Evolutionary conservation across 331 rosid species (phyloP).

Genomic region (Pyracantha coccinea): DNA sequence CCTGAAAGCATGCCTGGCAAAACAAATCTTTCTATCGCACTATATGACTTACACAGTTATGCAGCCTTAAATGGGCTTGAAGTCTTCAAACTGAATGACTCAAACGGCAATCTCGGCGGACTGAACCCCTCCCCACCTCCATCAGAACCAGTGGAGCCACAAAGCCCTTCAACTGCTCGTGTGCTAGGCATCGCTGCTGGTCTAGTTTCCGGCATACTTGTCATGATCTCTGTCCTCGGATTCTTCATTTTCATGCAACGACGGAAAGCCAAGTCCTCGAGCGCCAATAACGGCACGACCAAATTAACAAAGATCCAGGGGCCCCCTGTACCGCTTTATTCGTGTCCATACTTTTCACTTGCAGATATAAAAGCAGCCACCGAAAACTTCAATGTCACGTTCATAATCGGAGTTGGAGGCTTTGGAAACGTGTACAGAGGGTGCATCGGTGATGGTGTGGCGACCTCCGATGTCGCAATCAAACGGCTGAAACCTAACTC

Average conservation of each 20-base stretch:
- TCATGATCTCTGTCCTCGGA: background rate
- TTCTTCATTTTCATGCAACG: conserved; percentile 13
- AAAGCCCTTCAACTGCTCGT: background rate
- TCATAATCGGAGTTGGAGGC: conserved; percentile 22
- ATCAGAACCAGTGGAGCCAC: background rate
- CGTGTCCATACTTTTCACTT: conserved; percentile 19
- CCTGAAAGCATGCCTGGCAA: background rate
- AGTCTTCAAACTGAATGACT: conserved; percentile 38
- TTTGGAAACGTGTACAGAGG: conserved; percentile 6
- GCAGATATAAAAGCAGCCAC: conserved; percentile 14
- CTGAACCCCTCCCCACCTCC: too few species aligned
- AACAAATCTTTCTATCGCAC: conserved; percentile 16
- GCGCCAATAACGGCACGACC: background rate
- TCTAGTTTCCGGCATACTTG: conserved; percentile 1
- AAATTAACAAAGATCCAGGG: background rate
- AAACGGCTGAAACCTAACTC: conserved; percentile 24
- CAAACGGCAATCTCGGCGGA: conserved; percentile 22
- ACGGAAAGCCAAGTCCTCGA: background rate
- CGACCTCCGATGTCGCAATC: background rate
- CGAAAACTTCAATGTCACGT: background rate
- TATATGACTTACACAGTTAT: background rate
- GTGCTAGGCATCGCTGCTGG: conserved; percentile 7
- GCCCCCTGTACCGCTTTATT: background rate
- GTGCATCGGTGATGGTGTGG: too few species aligned
- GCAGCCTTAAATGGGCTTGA: conserved; percentile 47